A percentile compares a stretch with the other conserved stretches of the same genome.
phyloP scores from a whole-genome alignment of 768 basidiomycete genomes.

The Dendrothele bispora region DNA sequence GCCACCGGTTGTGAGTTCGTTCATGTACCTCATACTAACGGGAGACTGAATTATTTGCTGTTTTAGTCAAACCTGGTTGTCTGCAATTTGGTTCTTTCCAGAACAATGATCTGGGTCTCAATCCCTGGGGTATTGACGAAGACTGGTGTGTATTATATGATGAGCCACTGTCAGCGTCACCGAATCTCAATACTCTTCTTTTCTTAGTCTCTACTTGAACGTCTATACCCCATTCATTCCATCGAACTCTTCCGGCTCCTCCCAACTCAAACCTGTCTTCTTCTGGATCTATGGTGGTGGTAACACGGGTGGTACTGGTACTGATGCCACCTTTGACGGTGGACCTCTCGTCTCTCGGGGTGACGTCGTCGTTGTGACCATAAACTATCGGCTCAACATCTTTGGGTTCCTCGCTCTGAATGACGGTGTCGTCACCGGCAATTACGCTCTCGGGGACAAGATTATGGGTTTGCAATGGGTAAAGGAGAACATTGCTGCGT shows the following conservation, averaged over 20 bases:
- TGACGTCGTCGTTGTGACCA: conserved; percentile 38
- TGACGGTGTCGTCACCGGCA: conserved; percentile 35
- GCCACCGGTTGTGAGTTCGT: conserved; percentile 27
- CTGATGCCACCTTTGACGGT: conserved; percentile 34
- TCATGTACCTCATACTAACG: conserved; percentile 16
- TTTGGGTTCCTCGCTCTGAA: conserved; percentile 37
- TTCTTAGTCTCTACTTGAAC: conserved; percentile 28
- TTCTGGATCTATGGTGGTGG: conserved; percentile 44
- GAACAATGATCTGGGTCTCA: conserved; percentile 14
- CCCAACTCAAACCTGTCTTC: conserved; percentile 32
- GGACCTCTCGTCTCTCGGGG: conserved; percentile 35
- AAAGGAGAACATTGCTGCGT: conserved; percentile 39
- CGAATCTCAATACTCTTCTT: neutral
- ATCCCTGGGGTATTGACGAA: conserved; percentile 18
- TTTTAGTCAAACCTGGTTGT: conserved; percentile 16
- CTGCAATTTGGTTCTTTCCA: conserved; percentile 15
- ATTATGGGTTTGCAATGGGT: conserved; percentile 44
- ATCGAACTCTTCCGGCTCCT: conserved; percentile 5
- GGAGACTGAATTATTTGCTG: neutral
- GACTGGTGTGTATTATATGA: conserved; percentile 12
- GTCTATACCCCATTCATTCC: conserved; percentile 37
- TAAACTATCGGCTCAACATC: conserved; percentile 39
- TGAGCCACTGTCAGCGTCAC: neutral
- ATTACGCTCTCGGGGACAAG: conserved; percentile 42
- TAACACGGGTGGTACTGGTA: conserved; percentile 31